Evolutionary conservation across 2,329 filamentous ascomycete species (phyloP).

Genomic region (Akanthomyces uredinophilus): DNA sequence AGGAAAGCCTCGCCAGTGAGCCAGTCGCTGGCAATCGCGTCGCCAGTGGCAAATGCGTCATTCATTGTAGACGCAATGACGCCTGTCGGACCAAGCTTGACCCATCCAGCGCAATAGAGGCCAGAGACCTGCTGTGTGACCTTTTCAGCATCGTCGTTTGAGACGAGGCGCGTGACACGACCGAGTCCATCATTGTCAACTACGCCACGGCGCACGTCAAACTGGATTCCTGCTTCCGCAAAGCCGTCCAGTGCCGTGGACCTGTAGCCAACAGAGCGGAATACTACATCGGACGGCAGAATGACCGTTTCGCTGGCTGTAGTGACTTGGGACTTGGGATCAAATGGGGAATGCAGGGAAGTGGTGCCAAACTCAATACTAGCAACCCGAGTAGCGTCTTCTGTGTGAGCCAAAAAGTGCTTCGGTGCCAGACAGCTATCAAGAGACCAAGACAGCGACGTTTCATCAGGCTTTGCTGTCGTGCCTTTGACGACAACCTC

Average conservation of each 20-base stretch:
- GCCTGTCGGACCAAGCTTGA: conserved; percentile 88
- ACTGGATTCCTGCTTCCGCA: conserved; percentile 66
- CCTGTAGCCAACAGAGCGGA: conserved; percentile 94
- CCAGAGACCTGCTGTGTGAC: conserved; percentile 52
- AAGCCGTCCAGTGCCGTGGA: conserved; percentile 74
- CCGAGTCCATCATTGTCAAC: conserved; percentile 80
- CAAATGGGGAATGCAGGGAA: conserved; percentile 50
- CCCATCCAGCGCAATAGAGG: conserved; percentile 92
- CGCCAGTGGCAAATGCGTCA: conserved; percentile 85
- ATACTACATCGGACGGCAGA: conserved; percentile 67
- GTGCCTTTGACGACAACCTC: conserved; percentile 78
- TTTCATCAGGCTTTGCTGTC: conserved; percentile 38
- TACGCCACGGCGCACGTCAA: conserved; percentile 67
- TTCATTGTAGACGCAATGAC: conserved; percentile 96
- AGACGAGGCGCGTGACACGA: conserved; percentile 50
- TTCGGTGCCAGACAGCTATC: conserved; percentile 79
- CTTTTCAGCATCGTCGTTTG: conserved; percentile 25
- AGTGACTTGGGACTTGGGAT: conserved; percentile 43
- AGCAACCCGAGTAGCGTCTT: conserved; percentile 47
- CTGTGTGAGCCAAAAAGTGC: conserved; percentile 53
- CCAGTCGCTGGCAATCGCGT: conserved; percentile 81
- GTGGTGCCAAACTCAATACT: conserved; percentile 64
- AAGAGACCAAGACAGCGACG: conserved; percentile 71
- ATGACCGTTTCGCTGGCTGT: conserved; percentile 45
- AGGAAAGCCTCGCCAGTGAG: conserved; percentile 37